Base-by-base conservation (phyloP, 352 stramenopile species). In the Thalassiosira allenii region DNA sequence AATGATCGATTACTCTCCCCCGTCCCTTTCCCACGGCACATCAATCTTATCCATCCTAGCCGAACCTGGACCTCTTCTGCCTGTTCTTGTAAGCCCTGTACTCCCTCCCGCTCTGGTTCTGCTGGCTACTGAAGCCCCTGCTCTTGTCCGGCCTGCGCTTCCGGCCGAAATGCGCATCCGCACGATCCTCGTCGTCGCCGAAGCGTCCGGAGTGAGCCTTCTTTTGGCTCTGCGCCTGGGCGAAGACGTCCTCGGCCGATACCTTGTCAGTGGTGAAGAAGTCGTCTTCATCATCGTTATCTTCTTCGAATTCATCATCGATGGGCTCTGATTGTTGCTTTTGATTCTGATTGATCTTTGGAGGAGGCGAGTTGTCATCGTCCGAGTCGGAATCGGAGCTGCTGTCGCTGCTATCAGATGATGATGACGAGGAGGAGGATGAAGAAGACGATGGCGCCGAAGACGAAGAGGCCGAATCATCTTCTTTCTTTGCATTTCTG, bases 361-460 rank as follows among this genome's bases (percentile, higher is more conserved):
- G 17, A 44, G 25, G 30, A 68, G 37, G 47, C 12, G 47, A n/a
- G 8, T 17, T 47, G 9, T 57, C 47, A 17, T 57, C 47, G 12
- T 57, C 47, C 22, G 47, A 57, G 37, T 69, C 9, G 25, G 47
- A 57, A 27, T 49, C 33, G 25, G 32, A 30, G 40, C 41, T 40
- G 30, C 20, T 40, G 59, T 51, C 47, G 30, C 40, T 22, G 17
- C n/a, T 22, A 22, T 70, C 27, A 32, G 17, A 70, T 23, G 44
- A 20, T 8, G 41, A 69, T 20, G 68, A 61, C 44, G 44, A 53
- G 17, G 43, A 63, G 71, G 52, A 69, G 11, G 81, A 83, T 5
- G 75, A 84, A 44, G 74, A 79, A 23, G 67, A 77, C 25, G 74
- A 84, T 52, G 63, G 78, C 1, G 53, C 75, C 56, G 70, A 81